These are phyloP conservation scores for Boechera stricta DNA, from an alignment of 345 rosid genomes.

Conservation along the genomic window DNA sequence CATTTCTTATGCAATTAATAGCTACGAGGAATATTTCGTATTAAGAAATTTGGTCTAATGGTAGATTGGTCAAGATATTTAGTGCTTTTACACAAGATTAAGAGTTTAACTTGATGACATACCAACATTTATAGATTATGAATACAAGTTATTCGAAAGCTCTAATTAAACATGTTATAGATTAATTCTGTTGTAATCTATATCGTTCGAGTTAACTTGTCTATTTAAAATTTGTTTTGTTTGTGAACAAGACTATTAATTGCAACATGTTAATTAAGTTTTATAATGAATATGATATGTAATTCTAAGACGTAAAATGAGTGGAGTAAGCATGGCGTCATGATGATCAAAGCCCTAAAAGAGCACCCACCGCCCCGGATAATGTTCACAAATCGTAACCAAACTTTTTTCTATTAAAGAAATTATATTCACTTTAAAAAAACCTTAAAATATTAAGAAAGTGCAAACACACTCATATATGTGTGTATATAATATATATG, in stretches of 20 bases:
- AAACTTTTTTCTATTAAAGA: conserved; percentile 30
- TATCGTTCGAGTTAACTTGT: not conserved
- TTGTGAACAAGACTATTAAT: not conserved
- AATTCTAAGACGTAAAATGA: not conserved
- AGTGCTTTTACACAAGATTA: not conserved
- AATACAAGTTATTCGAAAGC: not conserved
- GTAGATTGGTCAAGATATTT: not conserved
- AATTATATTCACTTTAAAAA: conserved; percentile 29
- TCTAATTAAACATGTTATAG: not conserved
- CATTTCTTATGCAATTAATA: not conserved
- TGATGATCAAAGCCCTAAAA: conserved; percentile 50
- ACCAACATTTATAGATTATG: not conserved
- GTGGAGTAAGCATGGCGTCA: conserved; percentile 45
- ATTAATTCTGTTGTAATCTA: too few species aligned
- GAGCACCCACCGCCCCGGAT: conserved; percentile 38
- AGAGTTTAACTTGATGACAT: not conserved
- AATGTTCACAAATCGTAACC: conserved; percentile 41
- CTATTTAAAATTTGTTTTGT: not conserved
- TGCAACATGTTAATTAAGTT: not conserved
- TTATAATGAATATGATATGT: not conserved
- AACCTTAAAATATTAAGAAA: conserved; percentile 41
- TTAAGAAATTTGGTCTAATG: not conserved
- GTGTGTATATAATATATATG: conserved; percentile 32
- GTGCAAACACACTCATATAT: conserved; percentile 39
- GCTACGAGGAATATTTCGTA: not conserved